phyloP scores from a whole-genome alignment of 768 basidiomycete genomes.

The Heimioporus sp. region DNA sequence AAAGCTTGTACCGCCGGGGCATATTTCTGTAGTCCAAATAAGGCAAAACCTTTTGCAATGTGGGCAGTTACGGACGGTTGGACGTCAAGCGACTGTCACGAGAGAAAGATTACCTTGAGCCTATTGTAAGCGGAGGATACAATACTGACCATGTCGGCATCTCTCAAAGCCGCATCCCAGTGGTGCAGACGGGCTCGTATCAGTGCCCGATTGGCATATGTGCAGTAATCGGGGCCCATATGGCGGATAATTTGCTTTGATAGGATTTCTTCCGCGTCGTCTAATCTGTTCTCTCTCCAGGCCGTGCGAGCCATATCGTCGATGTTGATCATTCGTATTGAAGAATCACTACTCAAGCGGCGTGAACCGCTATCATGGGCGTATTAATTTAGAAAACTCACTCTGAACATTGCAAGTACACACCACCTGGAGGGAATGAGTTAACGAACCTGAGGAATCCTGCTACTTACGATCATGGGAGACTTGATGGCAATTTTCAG shows the following conservation, averaged over 20 bases:
- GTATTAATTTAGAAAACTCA: neutral
- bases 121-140: neutral
- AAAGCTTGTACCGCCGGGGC: constrained; percentile 1
- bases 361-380: neutral
- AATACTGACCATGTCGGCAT: constrained; percentile 7
- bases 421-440: constrained; percentile 4
- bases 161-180: constrained; percentile 8
- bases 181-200: constrained; percentile 3
- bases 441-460: neutral
- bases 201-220: constrained; percentile 5
- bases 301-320: neutral
- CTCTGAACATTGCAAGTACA: constrained; percentile 1
- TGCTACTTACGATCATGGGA: constrained; percentile 1
- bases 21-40: constrained; percentile 10
- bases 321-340: neutral
- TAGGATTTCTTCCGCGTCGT: constrained; percentile 10
- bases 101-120: neutral
- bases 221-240: neutral
- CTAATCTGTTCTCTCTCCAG: constrained; percentile 6
- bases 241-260: constrained; percentile 1
- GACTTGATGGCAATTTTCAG: constrained; percentile 6
- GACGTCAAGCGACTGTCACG: constrained; percentile 5
- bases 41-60: constrained; percentile 6
- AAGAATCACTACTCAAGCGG: constrained; percentile 1
- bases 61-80: constrained; percentile 7